Evolutionary conservation across 768 basidiomycete genomes (phyloP).

Genomic region (Lepiota venenata): DNA sequence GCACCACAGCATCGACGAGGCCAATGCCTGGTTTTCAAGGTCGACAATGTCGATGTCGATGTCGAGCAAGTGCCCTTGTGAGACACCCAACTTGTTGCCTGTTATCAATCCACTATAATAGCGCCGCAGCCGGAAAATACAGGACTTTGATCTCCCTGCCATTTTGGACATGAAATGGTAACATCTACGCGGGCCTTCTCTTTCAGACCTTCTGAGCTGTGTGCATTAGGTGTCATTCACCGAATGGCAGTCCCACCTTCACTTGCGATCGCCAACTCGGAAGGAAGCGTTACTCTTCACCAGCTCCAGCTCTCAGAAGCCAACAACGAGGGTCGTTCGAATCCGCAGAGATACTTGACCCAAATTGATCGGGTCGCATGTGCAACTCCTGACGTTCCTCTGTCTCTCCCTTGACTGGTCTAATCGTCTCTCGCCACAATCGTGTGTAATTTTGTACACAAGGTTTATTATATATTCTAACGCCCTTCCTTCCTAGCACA

Average conservation of each 20-base stretch:
- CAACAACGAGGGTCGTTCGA: constrained; percentile 1
- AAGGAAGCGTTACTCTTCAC: constrained; percentile 71
- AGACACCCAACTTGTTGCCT: constrained; percentile 13
- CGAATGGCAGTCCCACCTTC: constrained; percentile 36
- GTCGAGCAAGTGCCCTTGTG: constrained; percentile 31
- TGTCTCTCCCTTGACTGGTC: constrained; percentile 96
- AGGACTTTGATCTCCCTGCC: constrained; percentile 73
- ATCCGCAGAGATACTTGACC: constrained; percentile 35
- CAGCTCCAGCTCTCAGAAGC: constrained; percentile 50
- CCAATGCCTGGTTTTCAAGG: constrained; percentile 67
- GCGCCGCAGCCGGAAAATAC: constrained; percentile 49
- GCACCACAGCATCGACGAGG: constrained; percentile 46
- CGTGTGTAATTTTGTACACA: constrained; percentile 29
- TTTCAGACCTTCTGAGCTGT: background rate
- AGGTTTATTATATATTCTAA: background rate
- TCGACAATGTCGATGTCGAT: constrained; percentile 23
- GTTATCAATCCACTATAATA: background rate
- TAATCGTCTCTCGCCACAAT: constrained; percentile 50
- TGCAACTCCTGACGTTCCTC: constrained; percentile 52
- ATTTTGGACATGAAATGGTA: constrained; percentile 96
- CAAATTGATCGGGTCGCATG: constrained; percentile 43
- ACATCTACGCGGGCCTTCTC: background rate
- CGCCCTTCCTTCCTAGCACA: constrained; percentile 27
- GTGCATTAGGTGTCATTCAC: constrained; percentile 55
- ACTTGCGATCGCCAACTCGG: constrained; percentile 81